Evolutionary conservation across 768 basidiomycete species (phyloP).

Genomic region (Russula sp.): DNA sequence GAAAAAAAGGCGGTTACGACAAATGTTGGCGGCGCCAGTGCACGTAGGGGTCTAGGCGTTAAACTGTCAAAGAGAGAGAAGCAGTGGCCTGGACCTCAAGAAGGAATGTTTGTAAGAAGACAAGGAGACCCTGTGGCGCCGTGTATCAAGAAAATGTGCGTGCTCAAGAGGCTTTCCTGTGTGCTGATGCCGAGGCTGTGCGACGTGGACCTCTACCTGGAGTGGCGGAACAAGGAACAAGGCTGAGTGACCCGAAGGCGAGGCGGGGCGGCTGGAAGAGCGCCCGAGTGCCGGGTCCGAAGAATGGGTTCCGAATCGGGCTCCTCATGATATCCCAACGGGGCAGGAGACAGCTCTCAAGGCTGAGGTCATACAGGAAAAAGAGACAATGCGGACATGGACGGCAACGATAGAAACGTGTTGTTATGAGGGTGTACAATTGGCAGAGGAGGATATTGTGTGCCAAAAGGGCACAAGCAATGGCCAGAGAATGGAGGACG

Average conservation of each 20-base stretch:
- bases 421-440: not conserved
- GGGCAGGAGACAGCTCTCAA: not conserved
- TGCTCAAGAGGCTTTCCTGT: not conserved
- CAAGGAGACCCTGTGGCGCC: no score
- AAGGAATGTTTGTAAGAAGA: not conserved
- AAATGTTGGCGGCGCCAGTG: not conserved
- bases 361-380: not conserved
- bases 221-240: not conserved
- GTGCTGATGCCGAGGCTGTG: not conserved
- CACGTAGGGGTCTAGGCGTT: not conserved
- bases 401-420: not conserved
- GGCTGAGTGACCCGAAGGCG: not conserved
- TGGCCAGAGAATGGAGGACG: not conserved
- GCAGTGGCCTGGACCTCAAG: not conserved
- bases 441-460: not conserved
- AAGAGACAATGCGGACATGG: not conserved
- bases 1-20: constrained; percentile 9
- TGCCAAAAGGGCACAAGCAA: not conserved
- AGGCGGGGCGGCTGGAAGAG: not conserved
- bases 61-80: not conserved
- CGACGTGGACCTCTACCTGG: not conserved
- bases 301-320: not conserved
- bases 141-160: not conserved
- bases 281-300: not conserved
- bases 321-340: not conserved